Evolutionary conservation across 1,139 yeast species (phyloP).

Genomic region (Magnusiomyces suaveolens): DNA sequence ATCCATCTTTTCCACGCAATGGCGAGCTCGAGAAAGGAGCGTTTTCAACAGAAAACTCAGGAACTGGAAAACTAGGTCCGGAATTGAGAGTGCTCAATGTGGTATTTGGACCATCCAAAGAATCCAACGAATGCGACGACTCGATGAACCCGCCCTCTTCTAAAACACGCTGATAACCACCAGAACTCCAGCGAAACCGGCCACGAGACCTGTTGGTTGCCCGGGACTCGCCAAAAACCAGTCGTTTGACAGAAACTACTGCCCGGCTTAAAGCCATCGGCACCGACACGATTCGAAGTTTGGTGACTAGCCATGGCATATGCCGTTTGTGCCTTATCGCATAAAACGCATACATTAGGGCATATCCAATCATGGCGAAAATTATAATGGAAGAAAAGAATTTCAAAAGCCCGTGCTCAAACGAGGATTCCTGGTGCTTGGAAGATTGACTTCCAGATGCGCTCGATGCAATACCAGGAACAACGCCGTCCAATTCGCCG

Average conservation of each 20-base stretch:
- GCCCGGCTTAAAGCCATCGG: background rate
- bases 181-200: background rate
- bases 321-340: background rate
- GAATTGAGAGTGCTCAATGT: no score
- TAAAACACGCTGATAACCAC: background rate
- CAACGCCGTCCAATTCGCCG: slow-evolving; percentile 12
- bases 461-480: background rate
- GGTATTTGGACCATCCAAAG: no score
- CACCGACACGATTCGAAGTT: background rate
- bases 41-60: no score
- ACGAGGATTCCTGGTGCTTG: no score
- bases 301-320: background rate
- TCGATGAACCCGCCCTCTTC: no score
- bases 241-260: background rate
- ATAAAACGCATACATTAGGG: background rate
- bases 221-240: background rate
- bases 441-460: no score
- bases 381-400: background rate
- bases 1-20: background rate
- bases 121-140: no score
- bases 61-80: no score
- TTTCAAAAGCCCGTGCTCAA: no score
- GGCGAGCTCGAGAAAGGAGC: background rate
- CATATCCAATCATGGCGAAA: background rate
- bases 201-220: no score